Evolutionary conservation across 2,329 filamentous ascomycete species (phyloP), one percentile per base, ranked within the genome.

Genomic region (Fulvia fulva): DNA sequence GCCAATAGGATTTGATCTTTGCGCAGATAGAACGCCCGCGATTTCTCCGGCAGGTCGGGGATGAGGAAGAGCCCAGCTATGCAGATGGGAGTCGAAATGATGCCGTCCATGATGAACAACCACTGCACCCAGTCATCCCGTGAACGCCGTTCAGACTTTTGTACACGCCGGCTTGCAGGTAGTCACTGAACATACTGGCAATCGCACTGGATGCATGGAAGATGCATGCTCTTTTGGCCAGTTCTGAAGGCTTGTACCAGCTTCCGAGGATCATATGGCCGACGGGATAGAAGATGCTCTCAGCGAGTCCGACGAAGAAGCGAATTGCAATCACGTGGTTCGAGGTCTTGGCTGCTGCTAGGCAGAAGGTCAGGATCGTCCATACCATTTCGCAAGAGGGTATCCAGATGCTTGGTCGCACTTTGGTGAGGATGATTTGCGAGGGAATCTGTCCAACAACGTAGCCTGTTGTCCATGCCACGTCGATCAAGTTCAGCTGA

Each of bases 381-480:
- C 79, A 81, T 1, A 77, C 68, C 2, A 81, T 63, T 73, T 81
- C 79, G 64, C 76, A 75, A 1, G 73, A 68, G 1, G 79, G 80
- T 51, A 82, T 78, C 78, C 78, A 81, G 53, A 77, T 75, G 9
- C 73, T 71, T 0, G 80, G 79, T 7, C 75, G 75, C 12, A 82
- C 66, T 19, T 76, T 75, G 1, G 80, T 83, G 3, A 83, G 69
- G 6, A 82, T 71, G 9, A 83, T 62, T 37, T 65, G 63, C 11
- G 61, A 62, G 1, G 63, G 63, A 8, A 65, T 65, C 19, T 65
- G 63, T 1, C 63, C 63, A 12, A 65, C 47, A 1, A 65, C 63
- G 23, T 87, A 87, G 8, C 84, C 84, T 0, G 83, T 77, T 0
- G 81, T 85, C 76, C 83, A 87, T 26, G 77, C 79, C 0, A 82